Evolutionary conservation across 1,139 yeast species (phyloP).

Genomic region (Yarrowia galli): DNA sequence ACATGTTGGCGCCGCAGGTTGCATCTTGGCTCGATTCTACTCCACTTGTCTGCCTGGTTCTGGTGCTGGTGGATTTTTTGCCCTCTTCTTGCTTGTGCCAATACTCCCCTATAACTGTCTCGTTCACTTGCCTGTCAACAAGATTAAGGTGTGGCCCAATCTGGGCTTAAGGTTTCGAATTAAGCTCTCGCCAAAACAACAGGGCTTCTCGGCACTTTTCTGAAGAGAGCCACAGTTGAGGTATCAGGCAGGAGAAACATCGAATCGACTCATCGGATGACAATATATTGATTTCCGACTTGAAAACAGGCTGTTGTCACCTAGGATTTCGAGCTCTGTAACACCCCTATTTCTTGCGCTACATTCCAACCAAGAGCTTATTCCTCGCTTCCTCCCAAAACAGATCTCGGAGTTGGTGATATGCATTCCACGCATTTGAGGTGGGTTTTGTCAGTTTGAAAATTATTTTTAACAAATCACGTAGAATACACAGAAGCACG

Average conservation of each 20-base stretch:
- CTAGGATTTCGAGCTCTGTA: neutral
- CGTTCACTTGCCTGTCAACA: conserved; percentile 10
- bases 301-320: neutral
- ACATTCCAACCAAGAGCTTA: conserved; percentile 17
- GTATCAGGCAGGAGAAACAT: neutral
- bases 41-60: neutral
- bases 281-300: neutral
- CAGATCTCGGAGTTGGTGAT: conserved; percentile 6
- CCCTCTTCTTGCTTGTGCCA: neutral
- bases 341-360: conserved; percentile 15
- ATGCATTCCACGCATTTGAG: neutral
- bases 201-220: neutral
- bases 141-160: neutral
- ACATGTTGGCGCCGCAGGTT: no score
- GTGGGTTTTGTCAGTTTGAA: neutral
- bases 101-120: neutral
- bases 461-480: neutral
- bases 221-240: neutral
- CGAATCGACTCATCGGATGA: no score
- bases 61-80: neutral
- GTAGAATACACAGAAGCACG: neutral
- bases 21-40: no score
- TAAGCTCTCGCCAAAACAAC: conserved; percentile 21
- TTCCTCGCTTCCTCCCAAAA: conserved; percentile 19
- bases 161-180: neutral